Percentiles rank a stretch among this genome's conserved stretches.
Conservation (phyloP, 352 stramenopile genomes). For the Phytopythium ostracodes region DNA sequence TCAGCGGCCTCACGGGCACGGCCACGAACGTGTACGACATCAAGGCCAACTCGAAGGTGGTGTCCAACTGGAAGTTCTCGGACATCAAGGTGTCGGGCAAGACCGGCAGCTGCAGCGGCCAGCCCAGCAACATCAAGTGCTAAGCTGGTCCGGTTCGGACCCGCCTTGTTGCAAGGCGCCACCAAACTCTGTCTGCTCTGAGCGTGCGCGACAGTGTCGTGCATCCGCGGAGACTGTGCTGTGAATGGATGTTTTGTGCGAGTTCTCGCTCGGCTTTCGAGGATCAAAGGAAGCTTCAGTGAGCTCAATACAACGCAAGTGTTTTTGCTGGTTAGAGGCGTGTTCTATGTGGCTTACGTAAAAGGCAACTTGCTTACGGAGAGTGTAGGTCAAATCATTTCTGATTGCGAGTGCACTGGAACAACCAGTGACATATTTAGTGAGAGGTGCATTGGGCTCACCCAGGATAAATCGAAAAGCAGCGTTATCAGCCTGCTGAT, state of each 20-base stretch:
- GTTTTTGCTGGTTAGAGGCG: background rate
- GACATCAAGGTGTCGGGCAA: slow-evolving; percentile 11
- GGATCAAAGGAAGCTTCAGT: too few relatives aligned
- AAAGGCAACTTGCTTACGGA: too few relatives aligned
- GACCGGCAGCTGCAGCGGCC: slow-evolving; percentile 14
- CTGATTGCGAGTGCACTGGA: too few relatives aligned
- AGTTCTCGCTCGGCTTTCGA: background rate
- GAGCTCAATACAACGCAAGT: too few relatives aligned
- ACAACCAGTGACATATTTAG: too few relatives aligned
- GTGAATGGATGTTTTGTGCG: background rate
- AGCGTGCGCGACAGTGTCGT: background rate
- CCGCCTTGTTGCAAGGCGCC: background rate
- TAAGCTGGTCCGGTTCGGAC: background rate
- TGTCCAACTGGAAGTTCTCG: slow-evolving; percentile 24
- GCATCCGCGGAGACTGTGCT: background rate
- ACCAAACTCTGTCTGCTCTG: background rate
- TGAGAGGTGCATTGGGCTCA: too few relatives aligned
- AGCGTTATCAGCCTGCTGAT: too few relatives aligned
- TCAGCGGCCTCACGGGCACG: slow-evolving; percentile 15
- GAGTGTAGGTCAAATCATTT: too few relatives aligned
- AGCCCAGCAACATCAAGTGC: slow-evolving; percentile 11
- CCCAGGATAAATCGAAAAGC: too few relatives aligned
- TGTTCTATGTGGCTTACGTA: too few relatives aligned
- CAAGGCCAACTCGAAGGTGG: slow-evolving; percentile 16
- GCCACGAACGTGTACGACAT: slow-evolving; percentile 25